Percentiles rank a stretch among this genome's conserved stretches.
These are phyloP conservation scores for Penicillium manginii DNA, from an alignment of 495 filamentous ascomycete species.

Conservation along the genomic window DNA sequence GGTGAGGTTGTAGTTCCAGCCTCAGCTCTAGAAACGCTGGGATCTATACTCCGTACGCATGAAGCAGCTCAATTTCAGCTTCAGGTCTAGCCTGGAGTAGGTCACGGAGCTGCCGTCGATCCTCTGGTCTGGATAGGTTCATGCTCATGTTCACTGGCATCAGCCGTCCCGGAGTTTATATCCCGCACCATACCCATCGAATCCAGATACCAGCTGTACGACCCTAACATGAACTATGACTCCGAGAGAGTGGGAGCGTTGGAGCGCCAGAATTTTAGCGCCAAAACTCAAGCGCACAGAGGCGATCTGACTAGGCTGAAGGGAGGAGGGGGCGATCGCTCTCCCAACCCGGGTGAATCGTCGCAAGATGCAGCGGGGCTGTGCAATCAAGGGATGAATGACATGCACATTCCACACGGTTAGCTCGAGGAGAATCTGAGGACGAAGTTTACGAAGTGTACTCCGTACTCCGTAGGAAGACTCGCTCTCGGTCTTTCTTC, in stretches of 20 bases:
- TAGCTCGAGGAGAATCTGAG: not conserved
- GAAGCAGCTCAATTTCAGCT: too few species aligned
- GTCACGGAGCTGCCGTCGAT: too few species aligned
- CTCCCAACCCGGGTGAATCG: constrained; percentile 11
- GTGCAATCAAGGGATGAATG: constrained; percentile 40
- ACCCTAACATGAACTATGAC: constrained; percentile 1
- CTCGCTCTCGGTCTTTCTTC: constrained; percentile 7
- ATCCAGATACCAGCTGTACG: not conserved
- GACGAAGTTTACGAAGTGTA: not conserved
- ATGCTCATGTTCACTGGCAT: too few species aligned
- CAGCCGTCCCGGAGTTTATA: not conserved
- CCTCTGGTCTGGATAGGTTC: too few species aligned
- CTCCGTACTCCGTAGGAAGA: not conserved
- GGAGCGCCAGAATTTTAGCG: not conserved
- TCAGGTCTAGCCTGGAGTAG: too few species aligned
- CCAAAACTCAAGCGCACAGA: not conserved
- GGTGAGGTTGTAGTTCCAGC: too few species aligned
- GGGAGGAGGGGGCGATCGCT: not conserved
- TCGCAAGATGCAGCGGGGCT: constrained; percentile 22
- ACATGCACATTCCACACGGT: constrained; percentile 33
- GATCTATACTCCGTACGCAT: too few species aligned
- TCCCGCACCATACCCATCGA: not conserved
- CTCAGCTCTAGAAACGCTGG: too few species aligned
- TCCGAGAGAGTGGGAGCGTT: constrained; percentile 4
- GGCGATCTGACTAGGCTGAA: not conserved